These are phyloP conservation scores for Acer campestre DNA, from an alignment of 345 rosid genomes.

Conservation along the genomic window DNA sequence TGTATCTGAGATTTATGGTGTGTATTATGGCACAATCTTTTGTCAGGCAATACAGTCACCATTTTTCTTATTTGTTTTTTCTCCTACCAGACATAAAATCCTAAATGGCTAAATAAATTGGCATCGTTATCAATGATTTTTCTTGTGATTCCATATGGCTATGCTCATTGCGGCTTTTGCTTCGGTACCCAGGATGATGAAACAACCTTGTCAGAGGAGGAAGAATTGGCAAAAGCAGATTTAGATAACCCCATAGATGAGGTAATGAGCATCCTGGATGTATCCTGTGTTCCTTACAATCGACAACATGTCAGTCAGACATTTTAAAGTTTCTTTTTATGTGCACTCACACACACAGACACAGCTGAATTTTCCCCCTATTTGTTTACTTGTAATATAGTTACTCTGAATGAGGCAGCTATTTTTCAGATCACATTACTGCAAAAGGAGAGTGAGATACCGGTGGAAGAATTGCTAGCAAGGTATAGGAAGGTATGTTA, in stretches of 20 bases:
- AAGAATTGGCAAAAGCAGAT: constrained; percentile 82
- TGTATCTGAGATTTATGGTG: not conserved
- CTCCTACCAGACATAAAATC: not conserved
- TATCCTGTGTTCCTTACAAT: constrained; percentile 24
- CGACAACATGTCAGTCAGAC: constrained; percentile 13
- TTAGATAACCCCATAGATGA: constrained; percentile 62
- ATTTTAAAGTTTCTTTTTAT: not conserved
- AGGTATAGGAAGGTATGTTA: constrained; percentile 93
- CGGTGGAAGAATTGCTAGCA: constrained; percentile 85
- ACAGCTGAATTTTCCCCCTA: constrained; percentile 11
- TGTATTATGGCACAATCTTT: not conserved
- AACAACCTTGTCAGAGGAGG: constrained; percentile 84
- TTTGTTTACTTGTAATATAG: constrained; percentile 23
- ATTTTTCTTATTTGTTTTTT: not conserved
- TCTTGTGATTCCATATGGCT: not conserved
- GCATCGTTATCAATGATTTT: not conserved
- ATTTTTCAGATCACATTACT: constrained; percentile 71
- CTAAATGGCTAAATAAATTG: not conserved
- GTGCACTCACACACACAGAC: not conserved
- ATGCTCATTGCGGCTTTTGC: constrained; percentile 12
- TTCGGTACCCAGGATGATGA: constrained; percentile 78
- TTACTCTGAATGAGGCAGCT: constrained; percentile 25
- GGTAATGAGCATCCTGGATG: constrained; percentile 44
- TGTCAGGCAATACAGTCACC: not conserved
- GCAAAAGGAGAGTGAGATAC: constrained; percentile 89